Base-by-base conservation (phyloP, 2,329 filamentous ascomycete genomes). In the Pestalotiopsis fici region DNA sequence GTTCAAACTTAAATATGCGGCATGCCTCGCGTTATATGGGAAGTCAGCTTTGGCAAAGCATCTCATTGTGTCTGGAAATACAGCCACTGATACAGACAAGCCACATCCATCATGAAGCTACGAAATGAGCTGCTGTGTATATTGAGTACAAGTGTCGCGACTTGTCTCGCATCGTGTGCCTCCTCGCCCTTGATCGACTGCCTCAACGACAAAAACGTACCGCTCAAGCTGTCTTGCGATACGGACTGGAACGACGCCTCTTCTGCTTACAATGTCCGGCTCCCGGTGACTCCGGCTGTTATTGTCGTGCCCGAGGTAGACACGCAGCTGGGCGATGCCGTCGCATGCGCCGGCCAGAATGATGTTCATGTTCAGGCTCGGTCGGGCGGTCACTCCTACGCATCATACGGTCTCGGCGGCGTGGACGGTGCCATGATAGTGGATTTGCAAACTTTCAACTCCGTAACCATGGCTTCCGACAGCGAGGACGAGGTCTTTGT, bases 361-460 rank as follows among this genome's bases (percentile, higher is more conserved):
- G 75, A 76, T 28, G 68, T 83, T 56, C 83, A 84, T 64, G 82
- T 87, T 3, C 84, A 86, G 66, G 78, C 83, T 15, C 79, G 78
- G 66, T 81, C 79, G 56, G 85, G 85, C 11, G 85, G 85, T 0
- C 84, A 86, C 68, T 83, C 80, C 11, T 86, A 85, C 73, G 84
- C 78, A 1, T 85, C 83, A 43, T 82, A 82, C 69, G 81, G 82
- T 75, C 76, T 72, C 64, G 77, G 79, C 9, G 79, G 78, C 1
- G 54, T 68, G 1, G 68, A 80, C 68, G 77, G 78, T 3, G 70
- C 74, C 59, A 71, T 79, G 64, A 75, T 82, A 13, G 67, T 82
- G 37, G 77, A 80, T 66, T 71, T 81, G 28, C 71, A 78, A 50
- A 64, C 72, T 2, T 70, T 81, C 25, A 57, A 57, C 55, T 25